These are phyloP conservation scores for Rhododendron simsii DNA, from an alignment of 148 eudicot genomes.

Conservation along the genomic window DNA sequence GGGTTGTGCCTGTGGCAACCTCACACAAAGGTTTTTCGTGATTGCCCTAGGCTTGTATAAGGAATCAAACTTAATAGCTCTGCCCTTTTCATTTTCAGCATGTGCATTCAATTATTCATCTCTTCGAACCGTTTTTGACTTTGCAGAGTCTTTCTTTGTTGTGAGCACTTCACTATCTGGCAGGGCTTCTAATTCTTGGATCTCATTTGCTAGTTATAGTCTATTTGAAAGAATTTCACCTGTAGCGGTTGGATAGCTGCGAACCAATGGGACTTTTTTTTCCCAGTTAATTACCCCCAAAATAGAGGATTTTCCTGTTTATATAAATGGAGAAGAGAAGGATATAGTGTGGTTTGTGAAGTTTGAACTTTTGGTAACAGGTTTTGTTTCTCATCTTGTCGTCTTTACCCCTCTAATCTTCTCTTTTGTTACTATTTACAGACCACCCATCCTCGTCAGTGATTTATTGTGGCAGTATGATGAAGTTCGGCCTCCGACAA, in stretches of 20 bases:
- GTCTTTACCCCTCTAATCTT: neutral
- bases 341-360: neutral
- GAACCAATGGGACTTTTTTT: neutral
- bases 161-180: neutral
- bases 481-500: slow-evolving; percentile 39
- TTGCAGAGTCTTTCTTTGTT: neutral
- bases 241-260: neutral
- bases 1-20: neutral
- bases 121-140: neutral
- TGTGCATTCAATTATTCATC: neutral
- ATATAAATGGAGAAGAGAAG: neutral
- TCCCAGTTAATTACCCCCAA: neutral
- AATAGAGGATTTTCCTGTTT: neutral
- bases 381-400: neutral
- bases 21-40: neutral
- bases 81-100: neutral
- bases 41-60: neutral
- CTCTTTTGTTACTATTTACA: slow-evolving; percentile 27
- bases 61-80: neutral
- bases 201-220: neutral
- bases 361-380: neutral
- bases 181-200: neutral
- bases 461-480: slow-evolving; percentile 75
- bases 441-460: slow-evolving; percentile 87
- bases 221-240: neutral